Evolutionary conservation across 2,329 filamentous ascomycete genomes (phyloP).

Genomic region (Ophiostoma sp.): DNA sequence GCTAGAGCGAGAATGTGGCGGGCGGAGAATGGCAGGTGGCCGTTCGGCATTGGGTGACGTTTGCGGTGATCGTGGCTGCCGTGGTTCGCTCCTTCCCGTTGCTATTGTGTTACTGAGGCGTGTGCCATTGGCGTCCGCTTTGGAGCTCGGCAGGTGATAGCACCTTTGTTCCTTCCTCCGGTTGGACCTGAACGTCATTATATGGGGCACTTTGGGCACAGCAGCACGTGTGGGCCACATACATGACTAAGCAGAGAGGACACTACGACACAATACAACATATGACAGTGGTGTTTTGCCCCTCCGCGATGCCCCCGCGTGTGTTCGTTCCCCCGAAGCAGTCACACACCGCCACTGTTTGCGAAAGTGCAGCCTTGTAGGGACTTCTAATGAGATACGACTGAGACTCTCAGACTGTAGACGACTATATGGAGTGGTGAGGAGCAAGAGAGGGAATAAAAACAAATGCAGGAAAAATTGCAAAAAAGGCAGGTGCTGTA

Average conservation of each 20-base stretch:
- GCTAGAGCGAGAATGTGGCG: background rate
- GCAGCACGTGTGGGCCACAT: background rate
- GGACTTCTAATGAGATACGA: no score
- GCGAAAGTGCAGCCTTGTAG: no score
- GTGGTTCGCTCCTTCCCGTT: slow-evolving; percentile 5
- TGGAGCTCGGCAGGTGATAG: background rate
- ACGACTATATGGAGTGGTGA: no score
- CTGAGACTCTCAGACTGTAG: no score
- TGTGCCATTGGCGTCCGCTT: slow-evolving; percentile 2
- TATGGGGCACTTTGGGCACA: background rate
- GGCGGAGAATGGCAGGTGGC: background rate
- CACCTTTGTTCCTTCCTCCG: background rate
- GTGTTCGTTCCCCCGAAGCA: background rate
- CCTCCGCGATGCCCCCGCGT: background rate
- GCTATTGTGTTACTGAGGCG: slow-evolving; percentile 6
- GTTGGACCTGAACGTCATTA: background rate
- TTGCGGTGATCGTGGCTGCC: background rate
- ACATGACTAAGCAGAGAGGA: slow-evolving; percentile 1
- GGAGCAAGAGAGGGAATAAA: background rate
- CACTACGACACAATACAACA: background rate
- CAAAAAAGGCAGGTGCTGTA: background rate
- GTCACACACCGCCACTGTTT: background rate
- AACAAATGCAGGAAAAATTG: background rate
- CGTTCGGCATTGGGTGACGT: background rate
- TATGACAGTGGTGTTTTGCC: background rate